phyloP scores from a whole-genome alignment of 768 basidiomycete genomes.

The Trametopsis cervina region DNA sequence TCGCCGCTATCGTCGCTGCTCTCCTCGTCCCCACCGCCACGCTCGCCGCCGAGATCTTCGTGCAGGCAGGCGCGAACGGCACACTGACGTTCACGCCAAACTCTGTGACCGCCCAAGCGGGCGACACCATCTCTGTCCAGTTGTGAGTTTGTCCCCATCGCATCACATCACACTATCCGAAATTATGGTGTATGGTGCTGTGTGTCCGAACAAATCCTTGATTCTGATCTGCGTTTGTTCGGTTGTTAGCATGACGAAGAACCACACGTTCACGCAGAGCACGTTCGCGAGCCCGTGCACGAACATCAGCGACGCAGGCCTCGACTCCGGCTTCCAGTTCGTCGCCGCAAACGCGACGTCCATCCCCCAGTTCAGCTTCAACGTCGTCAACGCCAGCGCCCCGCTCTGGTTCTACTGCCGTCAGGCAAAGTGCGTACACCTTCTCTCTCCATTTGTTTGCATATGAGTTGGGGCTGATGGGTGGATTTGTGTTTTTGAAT shows the following conservation, averaged over 20 bases:
- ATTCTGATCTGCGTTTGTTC: background rate
- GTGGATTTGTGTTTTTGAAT: too few species aligned
- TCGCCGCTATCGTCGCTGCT: constrained; percentile 35
- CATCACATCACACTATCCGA: background rate
- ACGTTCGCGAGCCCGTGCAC: constrained; percentile 50
- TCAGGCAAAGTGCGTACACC: constrained; percentile 31
- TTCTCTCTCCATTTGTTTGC: constrained; percentile 2
- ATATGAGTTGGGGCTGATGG: constrained; percentile 16
- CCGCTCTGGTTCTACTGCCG: constrained; percentile 62
- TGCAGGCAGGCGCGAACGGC: constrained; percentile 23
- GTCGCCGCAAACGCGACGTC: constrained; percentile 26
- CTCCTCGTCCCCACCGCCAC: constrained; percentile 38
- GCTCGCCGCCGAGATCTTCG: constrained; percentile 27
- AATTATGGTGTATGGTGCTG: background rate
- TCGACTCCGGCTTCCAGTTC: constrained; percentile 46
- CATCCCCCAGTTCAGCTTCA: constrained; percentile 40
- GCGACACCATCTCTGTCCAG: constrained; percentile 46
- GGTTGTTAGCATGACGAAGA: constrained; percentile 19
- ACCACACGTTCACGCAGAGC: constrained; percentile 54
- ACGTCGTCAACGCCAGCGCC: constrained; percentile 34
- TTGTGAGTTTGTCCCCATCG: constrained; percentile 31
- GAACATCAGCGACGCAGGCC: constrained; percentile 28
- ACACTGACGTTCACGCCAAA: constrained; percentile 25
- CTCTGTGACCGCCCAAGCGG: constrained; percentile 32
- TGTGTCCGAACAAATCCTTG: background rate